Evolutionary conservation across 2,329 filamentous ascomycete genomes (phyloP).

Genomic region (Exophiala spinifera): DNA sequence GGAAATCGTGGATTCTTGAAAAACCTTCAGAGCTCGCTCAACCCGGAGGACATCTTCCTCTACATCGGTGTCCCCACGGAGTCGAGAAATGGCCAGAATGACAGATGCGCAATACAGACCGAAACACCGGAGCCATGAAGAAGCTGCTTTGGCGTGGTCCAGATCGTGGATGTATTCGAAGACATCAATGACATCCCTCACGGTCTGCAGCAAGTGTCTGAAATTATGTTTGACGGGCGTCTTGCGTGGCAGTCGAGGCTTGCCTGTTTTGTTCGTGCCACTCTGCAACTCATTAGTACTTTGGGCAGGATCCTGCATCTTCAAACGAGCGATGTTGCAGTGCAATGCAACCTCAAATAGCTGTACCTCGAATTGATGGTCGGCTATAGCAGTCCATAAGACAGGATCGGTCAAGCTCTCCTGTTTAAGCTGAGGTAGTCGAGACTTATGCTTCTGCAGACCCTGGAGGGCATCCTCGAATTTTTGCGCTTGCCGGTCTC

Average conservation of each 20-base stretch:
- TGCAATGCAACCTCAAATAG: slow-evolving; percentile 17
- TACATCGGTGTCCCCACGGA: slow-evolving; percentile 18
- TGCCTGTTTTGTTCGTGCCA: background rate
- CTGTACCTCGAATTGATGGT: slow-evolving; percentile 21
- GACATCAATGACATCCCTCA: slow-evolving; percentile 13
- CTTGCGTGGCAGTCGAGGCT: slow-evolving; percentile 9
- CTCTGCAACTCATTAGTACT: background rate
- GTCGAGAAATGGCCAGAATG: slow-evolving; percentile 18
- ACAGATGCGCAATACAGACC: slow-evolving; percentile 17
- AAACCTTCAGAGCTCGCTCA: slow-evolving; percentile 7
- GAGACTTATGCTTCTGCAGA: slow-evolving; percentile 12
- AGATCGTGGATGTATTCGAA: slow-evolving; percentile 16
- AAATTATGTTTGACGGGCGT: background rate
- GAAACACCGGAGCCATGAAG: slow-evolving; percentile 21
- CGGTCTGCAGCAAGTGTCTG: slow-evolving; percentile 13
- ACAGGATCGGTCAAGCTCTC: slow-evolving; percentile 4
- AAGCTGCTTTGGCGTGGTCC: slow-evolving; percentile 9
- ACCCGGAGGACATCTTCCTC: slow-evolving; percentile 14
- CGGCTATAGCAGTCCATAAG: slow-evolving; percentile 7
- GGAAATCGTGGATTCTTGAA: slow-evolving; percentile 7
- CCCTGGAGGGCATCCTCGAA: slow-evolving; percentile 4
- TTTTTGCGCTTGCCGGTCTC: background rate
- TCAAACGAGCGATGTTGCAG: slow-evolving; percentile 9
- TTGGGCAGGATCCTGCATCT: background rate
- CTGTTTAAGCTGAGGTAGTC: slow-evolving; percentile 10